Evolutionary conservation across 257 asterid species (phyloP), one percentile per base, ranked within the genome.

Genomic region (Coffea eugenioides): DNA sequence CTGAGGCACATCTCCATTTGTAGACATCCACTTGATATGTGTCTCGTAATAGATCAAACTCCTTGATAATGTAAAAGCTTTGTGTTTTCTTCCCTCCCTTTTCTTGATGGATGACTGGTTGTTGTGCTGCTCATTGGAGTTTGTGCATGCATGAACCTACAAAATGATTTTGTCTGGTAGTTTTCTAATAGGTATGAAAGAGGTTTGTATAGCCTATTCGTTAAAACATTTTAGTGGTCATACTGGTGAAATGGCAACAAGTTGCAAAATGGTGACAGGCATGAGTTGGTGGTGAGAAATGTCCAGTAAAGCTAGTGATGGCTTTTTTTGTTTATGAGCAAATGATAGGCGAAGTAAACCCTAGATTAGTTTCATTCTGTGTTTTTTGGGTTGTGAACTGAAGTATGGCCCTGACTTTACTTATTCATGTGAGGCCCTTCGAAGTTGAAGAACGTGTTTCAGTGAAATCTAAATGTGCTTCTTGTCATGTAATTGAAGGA

Each of bases 401-500:
- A 20, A 20, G 31, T 23, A 21, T 59, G 6, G 21, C 21, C 5
- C 31, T 59, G 66, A 23, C 31, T 20, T 59, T 20, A 59, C 3
- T 59, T 59, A 27, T 59, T 59, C 21, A 1, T 59, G 31, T 21
- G 66, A 23, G 12, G 66, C 31, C 67, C 13, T 25, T 16, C 15
- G 57, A 56, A 31, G 20, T 45, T 79, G 65, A 59, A 71, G 61
- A 69, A 36, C 25, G 27, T 31, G n/a, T n/a, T 56, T 6, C 49
- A 70, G 0, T 71, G 69, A 11, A 69, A 45, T 62, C 77, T 79
- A 61, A 71, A 14, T 71, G 52, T 23, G 31, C 12, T 65, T 70
- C 71, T 39, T n/a, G n/a, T 49, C 56, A 13, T 52, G 68, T 67
- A 82, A 79, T 51, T 83, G 34, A 86, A 95, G 99, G 99, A 95